Evolutionary conservation across 2,329 filamentous ascomycete species (phyloP).

Genomic region (Tolypocladium cylindrosporum): DNA sequence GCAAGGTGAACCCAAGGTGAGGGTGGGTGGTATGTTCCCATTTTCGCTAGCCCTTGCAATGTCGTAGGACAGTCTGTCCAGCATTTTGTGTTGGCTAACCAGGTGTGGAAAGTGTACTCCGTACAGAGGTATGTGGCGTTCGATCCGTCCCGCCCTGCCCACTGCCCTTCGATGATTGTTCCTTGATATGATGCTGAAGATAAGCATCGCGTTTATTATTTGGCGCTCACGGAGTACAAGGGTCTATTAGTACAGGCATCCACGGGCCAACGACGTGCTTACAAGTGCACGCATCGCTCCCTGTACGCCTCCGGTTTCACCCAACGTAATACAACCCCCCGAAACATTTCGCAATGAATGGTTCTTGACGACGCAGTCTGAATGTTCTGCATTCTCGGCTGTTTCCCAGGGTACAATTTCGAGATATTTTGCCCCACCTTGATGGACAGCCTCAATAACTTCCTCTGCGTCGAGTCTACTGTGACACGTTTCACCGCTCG

Average conservation of each 20-base stretch:
- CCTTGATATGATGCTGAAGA: neutral
- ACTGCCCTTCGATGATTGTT: neutral
- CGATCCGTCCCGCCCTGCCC: neutral
- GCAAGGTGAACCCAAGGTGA: too few species aligned
- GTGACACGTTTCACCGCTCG: neutral
- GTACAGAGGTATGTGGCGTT: neutral
- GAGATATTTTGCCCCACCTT: neutral
- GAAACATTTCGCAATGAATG: neutral
- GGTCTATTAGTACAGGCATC: too few species aligned
- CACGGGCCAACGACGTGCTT: neutral
- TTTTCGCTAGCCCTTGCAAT: neutral
- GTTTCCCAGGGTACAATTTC: neutral
- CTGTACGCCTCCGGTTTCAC: neutral
- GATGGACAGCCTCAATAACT: neutral
- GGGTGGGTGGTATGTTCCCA: neutral
- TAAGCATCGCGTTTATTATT: neutral
- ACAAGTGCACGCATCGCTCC: too few species aligned
- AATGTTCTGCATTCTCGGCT: neutral
- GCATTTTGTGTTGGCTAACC: neutral
- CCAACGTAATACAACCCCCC: neutral
- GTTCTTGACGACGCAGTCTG: neutral
- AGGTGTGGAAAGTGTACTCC: neutral
- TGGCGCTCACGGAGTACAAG: neutral
- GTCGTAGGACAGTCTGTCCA: neutral
- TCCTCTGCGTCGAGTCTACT: neutral